Evolutionary conservation across 768 basidiomycete genomes (phyloP).

Genomic region (Leccinum incarnatum): DNA sequence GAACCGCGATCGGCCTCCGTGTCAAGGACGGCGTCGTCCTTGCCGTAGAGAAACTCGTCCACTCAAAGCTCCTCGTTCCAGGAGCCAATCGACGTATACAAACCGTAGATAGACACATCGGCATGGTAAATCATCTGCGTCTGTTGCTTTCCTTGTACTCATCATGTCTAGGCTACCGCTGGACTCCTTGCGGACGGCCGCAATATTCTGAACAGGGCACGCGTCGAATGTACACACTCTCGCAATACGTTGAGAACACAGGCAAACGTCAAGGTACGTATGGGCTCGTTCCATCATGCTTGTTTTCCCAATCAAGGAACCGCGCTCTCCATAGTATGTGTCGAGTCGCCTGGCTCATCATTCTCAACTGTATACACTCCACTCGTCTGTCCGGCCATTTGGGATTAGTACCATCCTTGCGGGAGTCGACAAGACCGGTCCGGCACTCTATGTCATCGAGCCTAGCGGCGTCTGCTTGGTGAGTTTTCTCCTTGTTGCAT

Average conservation of each 20-base stretch:
- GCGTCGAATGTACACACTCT: constrained; percentile 77
- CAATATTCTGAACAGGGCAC: constrained; percentile 78
- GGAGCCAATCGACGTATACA: constrained; percentile 92
- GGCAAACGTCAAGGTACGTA: constrained; percentile 72
- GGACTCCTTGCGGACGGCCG: constrained; percentile 93
- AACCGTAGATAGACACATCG: constrained; percentile 90
- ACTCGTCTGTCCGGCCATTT: constrained; percentile 97
- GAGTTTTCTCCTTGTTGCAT: constrained; percentile 27
- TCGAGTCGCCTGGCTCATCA: constrained; percentile 84
- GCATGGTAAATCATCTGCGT: constrained; percentile 57
- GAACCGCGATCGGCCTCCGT: constrained; percentile 94
- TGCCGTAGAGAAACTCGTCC: constrained; percentile 97
- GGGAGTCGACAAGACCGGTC: constrained; percentile 84
- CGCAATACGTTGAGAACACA: constrained; percentile 72
- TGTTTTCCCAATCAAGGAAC: neutral
- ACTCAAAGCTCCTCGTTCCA: constrained; percentile 93
- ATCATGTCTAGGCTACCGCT: constrained; percentile 70
- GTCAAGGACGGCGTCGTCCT: constrained; percentile 93
- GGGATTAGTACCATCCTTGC: constrained; percentile 92
- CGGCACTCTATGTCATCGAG: constrained; percentile 86
- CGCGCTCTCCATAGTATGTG: constrained; percentile 39
- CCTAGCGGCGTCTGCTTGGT: constrained; percentile 93
- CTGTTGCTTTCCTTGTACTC: neutral
- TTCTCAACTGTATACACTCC: constrained; percentile 94
- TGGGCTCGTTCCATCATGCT: neutral